Evolutionary conservation across 805 yeast genomes (phyloP), one percentile per base, ranked within the genome.

Genomic region (Tetrapisispora iriomotensis): DNA sequence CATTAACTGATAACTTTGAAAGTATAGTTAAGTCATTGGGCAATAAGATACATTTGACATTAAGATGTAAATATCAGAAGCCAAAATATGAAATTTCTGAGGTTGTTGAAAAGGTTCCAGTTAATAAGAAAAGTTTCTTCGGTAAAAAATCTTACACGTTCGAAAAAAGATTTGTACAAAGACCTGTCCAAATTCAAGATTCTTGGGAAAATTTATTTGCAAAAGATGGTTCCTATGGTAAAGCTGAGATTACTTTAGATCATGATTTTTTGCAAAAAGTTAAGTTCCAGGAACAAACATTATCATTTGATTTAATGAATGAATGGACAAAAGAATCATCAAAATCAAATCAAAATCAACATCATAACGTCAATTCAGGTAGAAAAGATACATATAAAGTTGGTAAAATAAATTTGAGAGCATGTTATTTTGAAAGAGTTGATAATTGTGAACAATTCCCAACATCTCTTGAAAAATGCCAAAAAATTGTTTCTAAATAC

Each of bases 181-280:
- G 67, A 44, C 68, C 72, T 24, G 65, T 71, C 1, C 58, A 61
- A 4, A 22, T 3, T 4, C 41, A 48, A 20, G 94, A 82, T 62
- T 62, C 70, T 2, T 74, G 90, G 81, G 73, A 72, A 25, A 59
- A 66, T 25, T 63, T 73, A 40, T 71, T 86, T 45, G 95, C 96
- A 1, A 68, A 70, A 25, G 94, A 86, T 58, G 97, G 97, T 2
- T 84, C 95, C 27, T 87, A 84, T 68, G 95, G 86, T 8, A 71
- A 90, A 51, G 74, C 82, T 39, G 77, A 80, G 48, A 66, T 88
- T 39, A 72, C 72, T 8, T 33, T 60, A 7, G 39, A 46, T 38
- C 43, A 44, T 4, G 41, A 35, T 4, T 46, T 47, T 29, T 42
- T 60, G 28, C 27, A 44, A 1, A 33, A 41, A 22, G 34, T 36